Base-by-base conservation (phyloP, 306 rosid species). In the Vicia faba region DNA sequence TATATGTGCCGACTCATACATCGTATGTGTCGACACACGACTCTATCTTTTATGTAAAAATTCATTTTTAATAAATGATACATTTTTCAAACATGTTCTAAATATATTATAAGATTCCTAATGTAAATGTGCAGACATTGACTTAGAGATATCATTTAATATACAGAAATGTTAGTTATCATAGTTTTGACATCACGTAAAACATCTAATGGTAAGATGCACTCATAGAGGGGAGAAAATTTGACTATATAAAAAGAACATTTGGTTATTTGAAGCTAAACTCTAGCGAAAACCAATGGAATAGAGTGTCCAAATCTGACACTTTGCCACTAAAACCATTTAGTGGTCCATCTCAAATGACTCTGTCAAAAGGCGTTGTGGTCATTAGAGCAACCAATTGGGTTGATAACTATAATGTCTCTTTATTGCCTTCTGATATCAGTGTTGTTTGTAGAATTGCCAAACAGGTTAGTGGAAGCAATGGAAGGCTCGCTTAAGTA, bases 251-350 rank as follows among this genome's bases (percentile, higher is more conserved):
- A 73, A 75, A 93, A 88, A 83, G 96, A 80, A 79, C 43, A 44
- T 73, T 89, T 44, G 96, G 96, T 31, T 92, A 89, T 65, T 89
- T 92, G 80, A 92, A 81, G 72, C 96, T 96, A 11, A 92, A 84
- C 73, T 81, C 84, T 18, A 43, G 62, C 1, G 91, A 80, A 57
- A 78, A 77, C 61, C 85, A 76, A 48, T 89, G 98, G 98, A 68
- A 46, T 39, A 93, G 96, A 45, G 82, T 87, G 3, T 79, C 64
- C 8, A 75, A 78, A 60, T 64, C 82, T 3, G 78, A 83, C 50
- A 43, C 67, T 66, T 69, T 92, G 69, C 59, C 80, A 1, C 69
- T 92, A 50, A 81, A 77, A 60, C 91, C 93, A 23, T 91, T 89
- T 51, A 20, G 76, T 19, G 98, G 98, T 63, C 98, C 91, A 26